A percentile compares a stretch with the other conserved stretches of the same genome.
Evolutionary conservation across 352 stramenopile species (phyloP).

Genomic region (Phytophthora europaea): DNA sequence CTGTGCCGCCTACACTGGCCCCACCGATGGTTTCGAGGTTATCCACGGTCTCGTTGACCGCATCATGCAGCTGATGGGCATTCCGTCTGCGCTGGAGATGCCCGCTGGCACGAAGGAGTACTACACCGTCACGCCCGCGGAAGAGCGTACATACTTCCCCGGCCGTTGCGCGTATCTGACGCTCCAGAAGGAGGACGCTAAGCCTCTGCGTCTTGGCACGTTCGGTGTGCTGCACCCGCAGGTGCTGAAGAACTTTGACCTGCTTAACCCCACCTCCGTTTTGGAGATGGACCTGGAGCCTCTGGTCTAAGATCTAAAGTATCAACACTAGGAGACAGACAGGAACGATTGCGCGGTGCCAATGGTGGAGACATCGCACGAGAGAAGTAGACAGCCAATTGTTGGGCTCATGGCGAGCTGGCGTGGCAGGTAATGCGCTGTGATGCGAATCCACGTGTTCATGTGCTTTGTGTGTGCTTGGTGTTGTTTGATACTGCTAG

Average conservation of each 20-base stretch:
- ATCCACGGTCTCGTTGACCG: conserved; percentile 99
- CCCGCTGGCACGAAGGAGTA: conserved; percentile 74
- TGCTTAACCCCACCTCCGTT: conserved; percentile 96
- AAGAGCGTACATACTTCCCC: conserved; percentile 94
- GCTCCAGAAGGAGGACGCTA: conserved; percentile 81
- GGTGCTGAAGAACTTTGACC: conserved; percentile 98
- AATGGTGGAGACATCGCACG: conserved; percentile 11
- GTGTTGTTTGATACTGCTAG: conserved; percentile 7
- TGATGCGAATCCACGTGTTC: conserved; percentile 39
- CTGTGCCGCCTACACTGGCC: conserved; percentile 97
- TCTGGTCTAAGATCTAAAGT: conserved; percentile 87
- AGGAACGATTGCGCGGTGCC: conserved; percentile 12
- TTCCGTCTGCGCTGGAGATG: conserved; percentile 83
- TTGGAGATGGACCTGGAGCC: conserved; percentile 99
- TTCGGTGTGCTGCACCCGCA: conserved; percentile 99
- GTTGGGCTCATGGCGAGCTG: conserved; percentile 17
- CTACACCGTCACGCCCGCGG: conserved; percentile 76
- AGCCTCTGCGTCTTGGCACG: conserved; percentile 89
- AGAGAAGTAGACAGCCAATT: conserved; percentile 33
- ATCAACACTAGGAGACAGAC: conserved; percentile 26
- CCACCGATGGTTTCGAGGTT: conserved; percentile 98
- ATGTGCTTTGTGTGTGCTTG: conserved; percentile 31
- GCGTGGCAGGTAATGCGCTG: conserved; percentile 33
- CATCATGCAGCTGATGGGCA: conserved; percentile 98
- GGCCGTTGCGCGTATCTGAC: conserved; percentile 97